Base-by-base conservation (phyloP, 1,284 basidiomycete species). In the Heterobasidion irregulare region DNA sequence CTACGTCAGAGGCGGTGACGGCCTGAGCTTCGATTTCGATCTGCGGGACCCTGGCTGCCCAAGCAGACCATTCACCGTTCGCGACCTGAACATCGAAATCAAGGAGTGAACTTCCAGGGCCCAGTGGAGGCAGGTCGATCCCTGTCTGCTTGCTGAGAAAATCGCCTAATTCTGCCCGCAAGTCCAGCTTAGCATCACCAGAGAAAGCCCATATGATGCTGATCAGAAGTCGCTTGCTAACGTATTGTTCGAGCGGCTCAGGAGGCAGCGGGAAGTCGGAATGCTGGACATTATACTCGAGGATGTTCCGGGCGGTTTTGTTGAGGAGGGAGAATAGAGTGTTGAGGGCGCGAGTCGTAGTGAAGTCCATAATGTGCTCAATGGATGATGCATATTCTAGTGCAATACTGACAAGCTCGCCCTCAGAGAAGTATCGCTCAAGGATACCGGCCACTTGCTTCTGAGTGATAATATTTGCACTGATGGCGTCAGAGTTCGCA, bases 361-460 rank as follows among this genome's bases (percentile, higher is more conserved):
- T 98, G 74, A 98, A 98, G 70, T 98, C 94, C 97, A 99, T 99
- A 71, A 99, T 98, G 65, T 99, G 97, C 63, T 94, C 89, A 49
- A 93, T 85, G 15, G 83, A 80, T 56, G 83, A 82, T 0, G 95
- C 93, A 62, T 86, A 92, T 34, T 80, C 76, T 43, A 98, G 77
- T 0, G 94, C 92, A 9, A 79, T 75, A 58, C 80, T 80, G 56
- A 99, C 89, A 13, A 99, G 78, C 36, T 91, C 92, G 51, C 85
- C 91, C 4, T 84, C 80, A 3, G 77, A 80, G 67, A 99, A 97
- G 75, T 88, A 93, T 0, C 83, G 84, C 62, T 89, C 86, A 18
- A 98, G 74, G 47, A 94, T 84, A 5, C 70, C 69, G 10, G 88
- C 91, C 51, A 98, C 83, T 61, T 87, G 80, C 64, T 84, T 82